These are phyloP conservation scores for Camelina laxa DNA, from an alignment of 345 rosid species.

Conservation along the genomic window DNA sequence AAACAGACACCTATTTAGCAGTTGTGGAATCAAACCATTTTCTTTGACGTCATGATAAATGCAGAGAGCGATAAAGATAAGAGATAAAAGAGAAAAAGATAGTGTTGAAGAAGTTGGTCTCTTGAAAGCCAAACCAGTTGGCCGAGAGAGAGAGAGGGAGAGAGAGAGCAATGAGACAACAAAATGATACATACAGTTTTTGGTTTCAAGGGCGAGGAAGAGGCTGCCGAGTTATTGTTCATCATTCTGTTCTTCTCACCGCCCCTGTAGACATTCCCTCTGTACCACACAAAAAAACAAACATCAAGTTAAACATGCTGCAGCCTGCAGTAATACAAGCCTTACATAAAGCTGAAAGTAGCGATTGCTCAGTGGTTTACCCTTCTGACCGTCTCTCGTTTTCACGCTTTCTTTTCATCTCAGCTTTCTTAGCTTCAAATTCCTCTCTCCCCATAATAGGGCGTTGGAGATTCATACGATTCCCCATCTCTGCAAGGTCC, in stretches of 20 bases:
- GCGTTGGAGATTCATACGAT: conserved; percentile 66
- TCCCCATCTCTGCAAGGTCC: conserved; percentile 78
- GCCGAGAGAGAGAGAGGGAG: conserved; percentile 11
- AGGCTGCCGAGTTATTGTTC: conserved; percentile 68
- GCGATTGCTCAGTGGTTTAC: conserved; percentile 43
- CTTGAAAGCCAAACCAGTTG: conserved; percentile 38
- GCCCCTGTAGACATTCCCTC: conserved; percentile 64
- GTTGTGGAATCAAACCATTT: conserved; percentile 12
- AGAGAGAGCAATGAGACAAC: conserved; percentile 24
- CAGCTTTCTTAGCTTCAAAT: conserved; percentile 93
- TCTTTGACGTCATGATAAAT: conserved; percentile 14
- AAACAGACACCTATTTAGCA: conserved; percentile 6
- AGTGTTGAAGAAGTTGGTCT: conserved; percentile 6
- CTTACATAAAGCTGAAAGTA: neutral
- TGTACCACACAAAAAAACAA: conserved; percentile 21
- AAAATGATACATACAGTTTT: conserved; percentile 47
- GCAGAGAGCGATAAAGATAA: conserved; percentile 14
- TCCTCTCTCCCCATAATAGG: conserved; percentile 94
- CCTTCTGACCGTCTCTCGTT: conserved; percentile 76
- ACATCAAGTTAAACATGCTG: conserved; percentile 16
- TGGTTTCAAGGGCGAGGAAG: conserved; percentile 55
- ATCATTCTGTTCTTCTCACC: conserved; percentile 59
- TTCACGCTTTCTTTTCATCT: conserved; percentile 85
- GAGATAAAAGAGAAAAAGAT: neutral
- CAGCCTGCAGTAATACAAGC: conserved; percentile 5